Evolutionary conservation across 768 basidiomycete genomes (phyloP).

Genomic region (Naganishia friedmannii): DNA sequence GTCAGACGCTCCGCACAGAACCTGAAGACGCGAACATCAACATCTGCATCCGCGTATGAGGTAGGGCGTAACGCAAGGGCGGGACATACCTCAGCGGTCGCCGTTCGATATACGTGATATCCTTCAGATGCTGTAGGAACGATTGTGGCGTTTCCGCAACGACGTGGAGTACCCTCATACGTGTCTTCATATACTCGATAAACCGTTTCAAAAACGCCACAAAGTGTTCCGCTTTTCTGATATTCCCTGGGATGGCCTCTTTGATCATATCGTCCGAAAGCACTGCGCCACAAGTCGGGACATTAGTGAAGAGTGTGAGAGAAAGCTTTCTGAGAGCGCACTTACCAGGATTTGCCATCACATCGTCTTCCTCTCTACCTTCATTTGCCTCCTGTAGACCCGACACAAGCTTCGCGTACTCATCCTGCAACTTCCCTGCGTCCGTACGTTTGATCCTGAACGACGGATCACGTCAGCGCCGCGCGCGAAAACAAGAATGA

Average conservation of each 20-base stretch:
- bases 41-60: neutral
- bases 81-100: conserved; percentile 76
- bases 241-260: conserved; percentile 96
- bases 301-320: neutral
- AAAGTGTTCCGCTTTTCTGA: conserved; percentile 97
- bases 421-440: conserved; percentile 88
- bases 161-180: conserved; percentile 98
- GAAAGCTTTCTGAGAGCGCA: neutral
- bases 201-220: conserved; percentile 97
- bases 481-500: neutral
- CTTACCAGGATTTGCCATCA: conserved; percentile 84
- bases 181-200: conserved; percentile 98
- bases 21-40: conserved; percentile 54
- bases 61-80: neutral
- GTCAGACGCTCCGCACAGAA: conserved; percentile 96
- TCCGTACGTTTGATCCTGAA: conserved; percentile 87
- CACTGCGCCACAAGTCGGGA: conserved; percentile 56
- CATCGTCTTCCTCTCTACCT: conserved; percentile 64
- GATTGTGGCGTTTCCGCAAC: conserved; percentile 97
- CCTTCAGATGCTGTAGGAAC: conserved; percentile 95
- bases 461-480: neutral
- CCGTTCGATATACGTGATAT: conserved; percentile 96
- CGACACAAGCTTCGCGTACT: conserved; percentile 91
- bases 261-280: conserved; percentile 89
- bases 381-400: conserved; percentile 75